Percentiles rank a stretch among this genome's conserved stretches.
Evolutionary conservation across 192 early-diverging fungal genomes (phyloP).

Genomic region (Mycoemilia scoparia): DNA sequence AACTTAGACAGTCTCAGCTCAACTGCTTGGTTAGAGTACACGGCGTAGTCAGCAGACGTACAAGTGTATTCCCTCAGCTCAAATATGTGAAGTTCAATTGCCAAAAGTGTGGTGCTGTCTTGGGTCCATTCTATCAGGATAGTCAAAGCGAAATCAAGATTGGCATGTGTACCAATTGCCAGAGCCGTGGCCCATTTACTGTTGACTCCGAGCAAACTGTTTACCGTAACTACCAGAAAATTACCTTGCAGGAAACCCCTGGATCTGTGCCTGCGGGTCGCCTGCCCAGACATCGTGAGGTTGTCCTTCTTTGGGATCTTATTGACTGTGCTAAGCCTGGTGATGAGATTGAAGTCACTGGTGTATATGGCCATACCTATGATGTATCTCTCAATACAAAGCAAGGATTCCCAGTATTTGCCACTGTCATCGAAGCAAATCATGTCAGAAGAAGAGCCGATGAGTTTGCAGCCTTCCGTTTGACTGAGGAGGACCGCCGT

Average conservation of each 20-base stretch:
- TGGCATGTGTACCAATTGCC: conserved; percentile 69
- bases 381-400: conserved; percentile 70
- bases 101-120: conserved; percentile 70
- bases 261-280: conserved; percentile 90
- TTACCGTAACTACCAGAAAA: conserved; percentile 91
- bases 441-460: conserved; percentile 80
- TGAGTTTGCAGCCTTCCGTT: conserved; percentile 60
- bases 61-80: conserved; percentile 91
- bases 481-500: conserved; percentile 84
- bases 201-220: conserved; percentile 90
- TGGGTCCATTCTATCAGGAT: conserved; percentile 93
- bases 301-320: conserved; percentile 87
- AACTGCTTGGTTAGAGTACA: conserved; percentile 80
- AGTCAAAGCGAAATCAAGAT: conserved; percentile 69
- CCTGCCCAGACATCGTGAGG: conserved; percentile 81
- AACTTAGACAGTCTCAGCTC: conserved; percentile 77
- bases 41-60: conserved; percentile 84
- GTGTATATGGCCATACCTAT: conserved; percentile 89
- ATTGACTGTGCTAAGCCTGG: conserved; percentile 91
- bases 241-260: conserved; percentile 90
- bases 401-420: conserved; percentile 95
- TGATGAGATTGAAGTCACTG: conserved; percentile 90
- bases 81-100: conserved; percentile 96
- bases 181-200: conserved; percentile 76
- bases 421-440: conserved; percentile 93